Evolutionary conservation across 1,139 yeast species (phyloP).

Genomic region (Entelexis paramagnoliae): DNA sequence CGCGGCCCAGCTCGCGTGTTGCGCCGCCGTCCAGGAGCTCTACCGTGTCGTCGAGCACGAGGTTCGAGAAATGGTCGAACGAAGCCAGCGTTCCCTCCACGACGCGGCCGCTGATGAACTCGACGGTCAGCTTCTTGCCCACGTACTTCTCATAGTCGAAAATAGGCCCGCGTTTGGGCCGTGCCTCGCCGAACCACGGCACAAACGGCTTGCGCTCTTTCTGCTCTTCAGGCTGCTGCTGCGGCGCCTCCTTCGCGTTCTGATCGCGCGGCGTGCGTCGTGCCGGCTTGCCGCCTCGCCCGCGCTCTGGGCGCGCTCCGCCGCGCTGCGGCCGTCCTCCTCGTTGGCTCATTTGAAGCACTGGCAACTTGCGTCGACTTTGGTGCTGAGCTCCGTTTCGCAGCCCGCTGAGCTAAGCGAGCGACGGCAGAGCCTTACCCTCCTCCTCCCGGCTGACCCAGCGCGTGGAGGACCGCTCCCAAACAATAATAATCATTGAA

Average conservation of each 20-base stretch:
- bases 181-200: constrained; percentile 41
- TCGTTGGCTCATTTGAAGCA: constrained; percentile 8
- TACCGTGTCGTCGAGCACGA: constrained; percentile 74
- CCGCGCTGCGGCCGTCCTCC: constrained; percentile 6
- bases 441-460: too few relatives aligned
- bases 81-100: constrained; percentile 73
- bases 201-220: constrained; percentile 26
- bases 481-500: too few relatives aligned
- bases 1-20: constrained; percentile 59
- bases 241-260: background rate
- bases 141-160: constrained; percentile 69
- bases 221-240: constrained; percentile 8
- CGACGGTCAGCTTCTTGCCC: constrained; percentile 64
- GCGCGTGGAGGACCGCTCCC: background rate
- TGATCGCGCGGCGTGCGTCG: constrained; percentile 1
- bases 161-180: constrained; percentile 85
- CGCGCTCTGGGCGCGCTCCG: constrained; percentile 7
- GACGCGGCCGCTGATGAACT: constrained; percentile 78
- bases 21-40: constrained; percentile 45
- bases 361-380: background rate
- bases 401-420: background rate
- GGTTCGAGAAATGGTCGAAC: constrained; percentile 83
- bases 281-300: constrained; percentile 2
- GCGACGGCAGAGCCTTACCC: too few relatives aligned
- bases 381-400: background rate